A percentile compares a stretch with the other conserved stretches of the same genome.
phyloP scores from a whole-genome alignment of 768 basidiomycete genomes.

The Phanerodontia chrysosporium region DNA sequence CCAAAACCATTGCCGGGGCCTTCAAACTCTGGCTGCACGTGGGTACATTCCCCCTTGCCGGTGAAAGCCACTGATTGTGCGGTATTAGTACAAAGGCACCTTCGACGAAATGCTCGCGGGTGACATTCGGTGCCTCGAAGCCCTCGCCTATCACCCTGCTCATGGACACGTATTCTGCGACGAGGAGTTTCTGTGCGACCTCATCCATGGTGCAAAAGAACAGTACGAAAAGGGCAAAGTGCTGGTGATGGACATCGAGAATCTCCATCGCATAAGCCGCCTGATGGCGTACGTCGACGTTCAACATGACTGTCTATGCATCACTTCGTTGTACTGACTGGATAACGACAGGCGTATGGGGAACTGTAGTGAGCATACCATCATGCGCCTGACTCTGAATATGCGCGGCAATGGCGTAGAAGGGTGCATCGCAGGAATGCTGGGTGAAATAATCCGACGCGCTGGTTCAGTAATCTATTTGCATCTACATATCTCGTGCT shows the following conservation, averaged over 20 bases:
- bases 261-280: background rate
- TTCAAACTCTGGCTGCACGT: background rate
- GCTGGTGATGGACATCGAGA: background rate
- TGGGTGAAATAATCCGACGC: background rate
- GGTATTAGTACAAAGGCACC: background rate
- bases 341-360: background rate
- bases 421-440: background rate
- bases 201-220: no score
- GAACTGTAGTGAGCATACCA: background rate
- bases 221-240: no score
- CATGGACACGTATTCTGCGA: background rate
- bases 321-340: background rate
- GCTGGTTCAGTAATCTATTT: background rate
- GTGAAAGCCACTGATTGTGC: no score
- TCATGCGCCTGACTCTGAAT: background rate
- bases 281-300: background rate
- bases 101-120: background rate
- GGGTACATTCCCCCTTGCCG: no score
- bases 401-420: background rate
- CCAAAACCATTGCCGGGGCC: background rate
- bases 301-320: background rate
- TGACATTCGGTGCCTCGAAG: background rate
- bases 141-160: background rate
- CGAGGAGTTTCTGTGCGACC: background rate
- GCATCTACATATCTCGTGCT: no score